Evolutionary conservation across 176 grass and related monocot species (phyloP).

Genomic region (Leersia perrieri): DNA sequence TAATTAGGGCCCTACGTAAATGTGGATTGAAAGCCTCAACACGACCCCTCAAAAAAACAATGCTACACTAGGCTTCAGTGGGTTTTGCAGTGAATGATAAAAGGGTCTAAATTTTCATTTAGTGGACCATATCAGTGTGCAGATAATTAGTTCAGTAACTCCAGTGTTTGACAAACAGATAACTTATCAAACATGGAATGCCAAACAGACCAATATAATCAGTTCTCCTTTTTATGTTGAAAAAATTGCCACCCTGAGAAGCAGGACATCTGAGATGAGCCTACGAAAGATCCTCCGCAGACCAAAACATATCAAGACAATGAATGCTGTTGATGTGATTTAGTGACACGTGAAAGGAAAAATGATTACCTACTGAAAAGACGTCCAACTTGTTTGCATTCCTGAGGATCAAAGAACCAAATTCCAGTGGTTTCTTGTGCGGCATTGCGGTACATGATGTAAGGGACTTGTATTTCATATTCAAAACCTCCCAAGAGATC

Average conservation of each 20-base stretch:
- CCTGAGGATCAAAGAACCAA: conserved; percentile 62
- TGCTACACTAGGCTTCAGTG: conserved; percentile 1
- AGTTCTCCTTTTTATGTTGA: background rate
- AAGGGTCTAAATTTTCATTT: too few species aligned
- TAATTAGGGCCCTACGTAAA: background rate
- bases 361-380: conserved; percentile 50
- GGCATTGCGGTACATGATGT: conserved; percentile 53
- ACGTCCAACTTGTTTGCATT: conserved; percentile 56
- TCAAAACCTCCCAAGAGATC: conserved; percentile 51
- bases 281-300: background rate
- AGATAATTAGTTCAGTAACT: conserved; percentile 1
- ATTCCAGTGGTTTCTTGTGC: conserved; percentile 54
- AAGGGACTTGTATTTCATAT: conserved; percentile 46
- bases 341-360: background rate
- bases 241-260: background rate
- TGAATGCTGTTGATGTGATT: background rate
- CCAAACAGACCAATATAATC: background rate
- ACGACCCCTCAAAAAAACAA: background rate
- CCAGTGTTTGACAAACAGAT: background rate
- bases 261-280: background rate
- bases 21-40: conserved; percentile 4
- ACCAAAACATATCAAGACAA: background rate
- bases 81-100: background rate
- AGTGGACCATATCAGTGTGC: conserved; percentile 3
- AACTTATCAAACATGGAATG: background rate